Evolutionary conservation across 345 rosid species (phyloP).

Genomic region (Nasturtium officinale): DNA sequence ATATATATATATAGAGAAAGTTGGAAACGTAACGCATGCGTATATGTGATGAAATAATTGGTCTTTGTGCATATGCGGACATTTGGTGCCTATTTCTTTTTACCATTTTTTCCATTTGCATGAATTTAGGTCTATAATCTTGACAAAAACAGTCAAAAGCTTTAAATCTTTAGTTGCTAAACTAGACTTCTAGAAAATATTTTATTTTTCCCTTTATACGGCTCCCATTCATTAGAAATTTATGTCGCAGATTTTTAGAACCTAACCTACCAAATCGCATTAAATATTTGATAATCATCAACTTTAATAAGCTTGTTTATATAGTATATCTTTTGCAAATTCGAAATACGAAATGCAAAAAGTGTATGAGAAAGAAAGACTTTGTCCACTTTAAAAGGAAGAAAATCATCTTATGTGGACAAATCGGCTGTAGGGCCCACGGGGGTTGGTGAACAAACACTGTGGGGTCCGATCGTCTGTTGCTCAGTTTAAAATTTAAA

Average conservation of each 20-base stretch:
- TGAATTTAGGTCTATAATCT: constrained; percentile 24
- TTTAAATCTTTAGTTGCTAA: not conserved
- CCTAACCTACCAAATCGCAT: not conserved
- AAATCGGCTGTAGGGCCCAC: constrained; percentile 30
- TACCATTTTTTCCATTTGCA: not conserved
- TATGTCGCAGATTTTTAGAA: not conserved
- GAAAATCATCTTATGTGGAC: constrained; percentile 3
- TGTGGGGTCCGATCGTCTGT: constrained; percentile 8
- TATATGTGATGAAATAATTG: not conserved
- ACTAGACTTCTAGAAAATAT: constrained; percentile 20
- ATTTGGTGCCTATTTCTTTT: not conserved
- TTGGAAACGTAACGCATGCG: constrained; percentile 34
- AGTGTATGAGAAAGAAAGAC: not conserved
- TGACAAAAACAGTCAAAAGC: constrained; percentile 36
- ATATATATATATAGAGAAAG: constrained; percentile 20
- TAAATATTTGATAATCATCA: not conserved
- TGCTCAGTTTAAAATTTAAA: not conserved
- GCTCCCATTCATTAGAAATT: not conserved
- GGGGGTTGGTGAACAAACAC: constrained; percentile 32
- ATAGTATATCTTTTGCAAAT: not conserved
- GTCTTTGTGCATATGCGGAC: constrained; percentile 11
- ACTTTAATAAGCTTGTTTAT: not conserved
- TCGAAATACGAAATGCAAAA: not conserved
- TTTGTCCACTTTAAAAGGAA: constrained; percentile 7
- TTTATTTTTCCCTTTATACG: not conserved